Base-by-base conservation (phyloP, 495 filamentous ascomycete species). In the Neohortaea acidophila region DNA sequence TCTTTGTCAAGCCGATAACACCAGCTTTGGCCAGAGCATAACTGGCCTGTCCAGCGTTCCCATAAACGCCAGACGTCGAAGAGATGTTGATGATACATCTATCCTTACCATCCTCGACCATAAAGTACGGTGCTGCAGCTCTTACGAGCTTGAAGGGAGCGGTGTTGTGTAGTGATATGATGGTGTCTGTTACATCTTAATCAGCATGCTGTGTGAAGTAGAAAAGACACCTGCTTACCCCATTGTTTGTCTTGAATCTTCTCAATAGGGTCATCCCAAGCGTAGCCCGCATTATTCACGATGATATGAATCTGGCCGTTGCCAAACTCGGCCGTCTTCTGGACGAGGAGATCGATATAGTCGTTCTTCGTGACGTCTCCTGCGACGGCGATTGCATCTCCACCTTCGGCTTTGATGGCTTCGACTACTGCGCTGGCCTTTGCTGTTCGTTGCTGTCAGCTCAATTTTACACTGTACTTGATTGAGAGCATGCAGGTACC, bases 181-280 rank as follows among this genome's bases (percentile, higher is more conserved):
- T 92, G 38, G 78, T 84, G 33, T 84, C 73, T 81, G 79, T 89
- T 70, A 89, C 81, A 55, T 84, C 84, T 62, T 89, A 81, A 11
- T 78, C 84, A 64, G 81, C 86, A 73, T 79, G 51, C 4, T 25
- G 40, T 7, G 28, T 4, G n/a, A 13, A 12, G 3, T 12, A 18
- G 14, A 15, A 14, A 49, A 21, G 18, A 24, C 31, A n/a, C n/a
- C n/a, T n/a, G n/a, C n/a, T n/a, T 31, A 19, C 18, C 22, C 22
- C 25, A 17, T 14, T 22, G n/a, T 12, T 12, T 27, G 24, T 8
- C n/a, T 27, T 27, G 28, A 36, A 77, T 75, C 68, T 86, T 87
- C 62, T 89, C 81, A 49, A 91, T 84, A 17, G 89, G 81, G 3
- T 74, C 84, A 53, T 92, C 84, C 80, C 82, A 92, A 0, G 84